Evolutionary conservation across 306 rosid genomes (phyloP).

Genomic region (Alnus rubra): DNA sequence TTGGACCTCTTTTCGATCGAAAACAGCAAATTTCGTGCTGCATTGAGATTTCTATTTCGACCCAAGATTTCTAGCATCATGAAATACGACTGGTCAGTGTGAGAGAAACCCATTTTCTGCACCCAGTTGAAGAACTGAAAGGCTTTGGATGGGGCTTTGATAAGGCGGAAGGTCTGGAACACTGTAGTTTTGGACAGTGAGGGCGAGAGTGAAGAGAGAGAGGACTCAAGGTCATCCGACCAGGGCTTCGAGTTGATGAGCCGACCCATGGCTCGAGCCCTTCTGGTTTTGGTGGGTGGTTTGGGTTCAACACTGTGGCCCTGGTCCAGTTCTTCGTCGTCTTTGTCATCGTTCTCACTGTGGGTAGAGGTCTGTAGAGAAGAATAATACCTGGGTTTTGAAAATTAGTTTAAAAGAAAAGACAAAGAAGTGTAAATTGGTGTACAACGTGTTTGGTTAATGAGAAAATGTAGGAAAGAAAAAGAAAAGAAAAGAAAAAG

Average conservation of each 20-base stretch:
- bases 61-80: slow-evolving; percentile 62
- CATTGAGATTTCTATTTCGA: slow-evolving; percentile 55
- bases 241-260: slow-evolving; percentile 58
- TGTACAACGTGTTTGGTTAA: neutral
- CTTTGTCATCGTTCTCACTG: slow-evolving; percentile 14
- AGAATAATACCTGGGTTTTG: slow-evolving; percentile 42
- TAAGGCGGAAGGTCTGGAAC: slow-evolving; percentile 57
- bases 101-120: slow-evolving; percentile 57
- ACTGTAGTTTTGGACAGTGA: slow-evolving; percentile 62
- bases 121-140: slow-evolving; percentile 64
- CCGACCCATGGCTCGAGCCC: slow-evolving; percentile 48
- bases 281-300: slow-evolving; percentile 42
- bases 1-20: slow-evolving; percentile 64
- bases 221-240: slow-evolving; percentile 44
- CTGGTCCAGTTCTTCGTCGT: slow-evolving; percentile 16
- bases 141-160: slow-evolving; percentile 53
- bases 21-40: slow-evolving; percentile 68
- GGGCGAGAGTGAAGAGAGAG: slow-evolving; percentile 46
- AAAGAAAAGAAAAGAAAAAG: neutral
- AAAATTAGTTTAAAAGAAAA: slow-evolving; percentile 10
- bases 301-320: slow-evolving; percentile 28
- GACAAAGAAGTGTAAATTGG: no score
- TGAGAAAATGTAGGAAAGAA: neutral
- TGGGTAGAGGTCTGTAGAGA: slow-evolving; percentile 24
- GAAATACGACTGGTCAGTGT: slow-evolving; percentile 55